Evolutionary conservation across 306 rosid species (phyloP).

Genomic region (Oemleria cerasiformis): DNA sequence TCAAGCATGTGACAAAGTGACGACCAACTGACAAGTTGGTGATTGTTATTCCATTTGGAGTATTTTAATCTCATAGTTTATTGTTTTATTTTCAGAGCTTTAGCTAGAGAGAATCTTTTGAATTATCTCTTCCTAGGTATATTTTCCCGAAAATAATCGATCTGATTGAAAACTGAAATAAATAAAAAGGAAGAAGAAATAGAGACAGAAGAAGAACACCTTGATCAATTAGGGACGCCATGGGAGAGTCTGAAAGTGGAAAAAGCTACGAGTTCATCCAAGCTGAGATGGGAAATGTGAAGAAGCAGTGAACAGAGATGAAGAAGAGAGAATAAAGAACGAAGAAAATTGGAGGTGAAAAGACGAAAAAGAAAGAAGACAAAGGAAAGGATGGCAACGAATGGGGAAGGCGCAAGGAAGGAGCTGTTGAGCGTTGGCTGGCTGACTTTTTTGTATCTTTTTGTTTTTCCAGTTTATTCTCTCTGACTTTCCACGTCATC

Average conservation of each 20-base stretch:
- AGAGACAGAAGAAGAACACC: slow-evolving; percentile 11
- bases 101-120: background rate
- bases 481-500: slow-evolving; percentile 21
- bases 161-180: background rate
- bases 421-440: background rate
- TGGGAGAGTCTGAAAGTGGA: slow-evolving; percentile 10
- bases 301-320: background rate
- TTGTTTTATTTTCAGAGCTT: background rate
- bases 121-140: background rate
- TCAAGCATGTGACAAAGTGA: background rate
- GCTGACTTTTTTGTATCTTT: background rate
- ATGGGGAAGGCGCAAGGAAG: slow-evolving; percentile 21
- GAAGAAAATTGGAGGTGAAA: background rate
- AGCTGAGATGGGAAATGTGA: background rate
- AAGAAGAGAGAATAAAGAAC: too few species aligned
- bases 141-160: background rate
- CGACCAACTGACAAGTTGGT: background rate
- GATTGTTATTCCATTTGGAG: background rate
- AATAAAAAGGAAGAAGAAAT: too few species aligned
- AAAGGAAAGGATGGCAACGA: background rate
- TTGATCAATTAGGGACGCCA: slow-evolving; percentile 23
- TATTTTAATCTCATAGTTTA: background rate
- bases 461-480: background rate
- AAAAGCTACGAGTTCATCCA: background rate
- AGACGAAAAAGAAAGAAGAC: background rate